Base-by-base conservation (phyloP, 345 rosid species). In the Lumnitzera littorea region DNA sequence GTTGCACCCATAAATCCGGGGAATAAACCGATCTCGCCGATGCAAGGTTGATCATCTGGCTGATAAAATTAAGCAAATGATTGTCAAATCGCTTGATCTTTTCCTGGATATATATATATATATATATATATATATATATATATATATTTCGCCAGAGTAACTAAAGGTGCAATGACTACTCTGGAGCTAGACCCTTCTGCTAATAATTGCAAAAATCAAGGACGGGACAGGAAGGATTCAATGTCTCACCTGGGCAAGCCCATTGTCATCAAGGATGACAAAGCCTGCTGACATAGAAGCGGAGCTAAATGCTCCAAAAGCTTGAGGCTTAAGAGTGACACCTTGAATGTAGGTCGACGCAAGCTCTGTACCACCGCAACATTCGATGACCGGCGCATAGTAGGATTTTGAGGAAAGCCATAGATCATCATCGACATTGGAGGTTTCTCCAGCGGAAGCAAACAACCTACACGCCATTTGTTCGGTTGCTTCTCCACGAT, bases 311-410 rank as follows among this genome's bases (percentile, higher is more conserved):
- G 96, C 76, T 57, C 96, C 96, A 67, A 92, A 92, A 63, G 88
- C 96, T 68, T 92, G 98, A 10, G 96, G 96, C 74, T 87, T 95
- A 64, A 85, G 74, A 2, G 51, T 72, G 48, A 80, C 76, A 55
- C 96, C 96, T 58, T 78, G 86, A 53, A 87, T 69, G 67, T 89
- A 92, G 11, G 86, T 66, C 15, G 96, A 89, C 65, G 91, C 81
- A 15, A 89, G 96, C 58, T 89, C 96, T 0, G 98, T 82, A 68
- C 96, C 98, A 51, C 98, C 96, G 71, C 96, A 92, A 49, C 84
- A 72, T 77, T 92, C 96, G 13, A 87, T 75, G 50, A 89, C 58
- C 13, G 96, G 94, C 67, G 73, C 84, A 70, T 89, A 89, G 68
- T 74, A 79, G 46, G 94, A 68, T 76, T 76, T 85, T 12, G 96